A percentile compares a stretch with the other conserved stretches of the same genome.
Evolutionary conservation across 192 early-diverging fungal genomes (phyloP).

Genomic region (Linnemannia hyalina): DNA sequence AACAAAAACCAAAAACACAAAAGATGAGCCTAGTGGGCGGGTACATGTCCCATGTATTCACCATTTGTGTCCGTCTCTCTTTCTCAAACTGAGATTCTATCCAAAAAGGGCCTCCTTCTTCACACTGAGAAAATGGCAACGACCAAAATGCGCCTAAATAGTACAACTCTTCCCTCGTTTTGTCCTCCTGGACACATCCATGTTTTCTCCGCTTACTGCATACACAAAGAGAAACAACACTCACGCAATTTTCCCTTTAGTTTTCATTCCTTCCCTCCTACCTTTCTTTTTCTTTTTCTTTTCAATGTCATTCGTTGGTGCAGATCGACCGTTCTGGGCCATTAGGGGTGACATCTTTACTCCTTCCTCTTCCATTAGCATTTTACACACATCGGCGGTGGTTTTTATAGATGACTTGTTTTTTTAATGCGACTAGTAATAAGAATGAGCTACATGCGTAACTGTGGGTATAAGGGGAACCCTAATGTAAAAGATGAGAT

Average conservation of each 20-base stretch:
- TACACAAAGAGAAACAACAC: neutral
- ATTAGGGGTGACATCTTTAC: neutral
- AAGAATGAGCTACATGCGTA: neutral
- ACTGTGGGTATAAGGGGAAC: neutral
- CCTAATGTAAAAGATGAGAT: neutral
- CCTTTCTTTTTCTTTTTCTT: neutral
- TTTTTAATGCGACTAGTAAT: neutral
- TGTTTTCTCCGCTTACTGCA: neutral
- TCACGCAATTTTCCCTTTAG: neutral
- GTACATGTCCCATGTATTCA: neutral
- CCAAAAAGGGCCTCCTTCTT: neutral
- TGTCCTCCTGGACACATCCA: neutral
- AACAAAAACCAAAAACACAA: neutral
- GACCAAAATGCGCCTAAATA: neutral
- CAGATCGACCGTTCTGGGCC: slow-evolving; percentile 1
- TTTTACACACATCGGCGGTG: neutral
- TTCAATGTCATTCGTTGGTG: neutral
- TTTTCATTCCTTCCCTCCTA: neutral
- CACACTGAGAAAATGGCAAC: neutral
- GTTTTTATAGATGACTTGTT: neutral
- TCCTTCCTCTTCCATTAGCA: neutral
- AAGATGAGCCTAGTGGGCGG: neutral
- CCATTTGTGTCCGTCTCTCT: neutral
- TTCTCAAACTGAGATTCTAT: no score
- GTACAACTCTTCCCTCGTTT: neutral